These are phyloP conservation scores for Volutella citrinella DNA, from an alignment of 2,329 filamentous ascomycete genomes.

Conservation along the genomic window DNA sequence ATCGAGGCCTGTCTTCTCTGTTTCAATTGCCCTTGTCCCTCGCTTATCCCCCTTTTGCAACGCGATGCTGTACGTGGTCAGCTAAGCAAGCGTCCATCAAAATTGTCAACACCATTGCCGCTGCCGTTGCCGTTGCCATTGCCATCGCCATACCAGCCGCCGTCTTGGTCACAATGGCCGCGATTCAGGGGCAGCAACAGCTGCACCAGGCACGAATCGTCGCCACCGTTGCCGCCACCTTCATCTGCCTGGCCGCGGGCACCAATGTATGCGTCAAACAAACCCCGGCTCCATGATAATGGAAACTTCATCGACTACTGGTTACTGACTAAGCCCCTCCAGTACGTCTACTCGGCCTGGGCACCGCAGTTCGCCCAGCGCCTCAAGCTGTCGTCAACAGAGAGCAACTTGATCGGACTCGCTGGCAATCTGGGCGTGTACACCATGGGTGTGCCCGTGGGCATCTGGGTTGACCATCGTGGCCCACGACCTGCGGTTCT, in stretches of 20 bases:
- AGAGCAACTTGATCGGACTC: conserved; percentile 88
- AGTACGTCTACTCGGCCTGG: conserved; percentile 99
- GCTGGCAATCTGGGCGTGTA: conserved; percentile 93
- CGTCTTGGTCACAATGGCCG: too few relatives aligned
- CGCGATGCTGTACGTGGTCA: too few relatives aligned
- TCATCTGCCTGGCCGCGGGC: conserved; percentile 84
- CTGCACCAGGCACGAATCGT: conserved; percentile 67
- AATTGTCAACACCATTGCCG: too few relatives aligned
- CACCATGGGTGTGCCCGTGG: conserved; percentile 81
- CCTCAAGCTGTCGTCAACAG: conserved; percentile 83
- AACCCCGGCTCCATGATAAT: neutral
- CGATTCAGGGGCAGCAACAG: too few relatives aligned
- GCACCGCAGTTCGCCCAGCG: conserved; percentile 90
- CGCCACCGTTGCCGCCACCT: conserved; percentile 80
- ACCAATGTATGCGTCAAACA: conserved; percentile 67
- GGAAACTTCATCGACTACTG: neutral
- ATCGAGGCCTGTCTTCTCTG: too few relatives aligned
- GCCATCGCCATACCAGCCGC: too few relatives aligned
- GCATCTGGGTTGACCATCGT: conserved; percentile 78
- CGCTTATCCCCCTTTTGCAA: too few relatives aligned
- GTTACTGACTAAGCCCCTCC: conserved; percentile 13
- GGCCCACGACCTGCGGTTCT: conserved; percentile 79
- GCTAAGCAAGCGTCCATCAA: too few relatives aligned
- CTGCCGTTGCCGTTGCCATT: too few relatives aligned
- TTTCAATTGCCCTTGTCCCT: too few relatives aligned